Base-by-base conservation (phyloP, 306 rosid genomes). In the Aeschynomene evenia region DNA sequence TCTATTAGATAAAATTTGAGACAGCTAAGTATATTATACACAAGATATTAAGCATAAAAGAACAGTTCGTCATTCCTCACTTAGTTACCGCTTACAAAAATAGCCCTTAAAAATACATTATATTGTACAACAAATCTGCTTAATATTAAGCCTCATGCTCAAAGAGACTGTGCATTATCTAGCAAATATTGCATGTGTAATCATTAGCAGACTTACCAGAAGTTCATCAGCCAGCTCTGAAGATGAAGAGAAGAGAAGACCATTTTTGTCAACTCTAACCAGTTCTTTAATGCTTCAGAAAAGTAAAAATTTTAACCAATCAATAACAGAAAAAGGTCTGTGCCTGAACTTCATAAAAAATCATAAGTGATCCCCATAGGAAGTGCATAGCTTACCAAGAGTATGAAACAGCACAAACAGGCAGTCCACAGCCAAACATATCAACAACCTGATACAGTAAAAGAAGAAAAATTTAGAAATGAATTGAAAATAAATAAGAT, bases 391-490 rank as follows among this genome's bases (percentile, higher is more conserved):
- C 75, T 60, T 78, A 94, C 98, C 98, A 94, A 52, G 97, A 94
- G 83, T 94, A 94, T 4, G 98, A 90, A 80, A 91, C 97, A 5
- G 98, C 98, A 75, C 97, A 94, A 76, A 91, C 98, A 22, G 97
- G 98, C 68, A 94, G 83, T 57, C 98, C 97, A 82, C 98, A 94
- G 61, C 98, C 98, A 48, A 94, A 94, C 98, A 94, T 94, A 82
- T 94, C 98, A 71, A 94, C 98, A 55, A 94, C 88, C 98, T 94
- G 65, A 66, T 54, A 56, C 31, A 49, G 40, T 31, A 66, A 76
- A 66, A 48, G 57, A 43, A 20, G 19, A 72, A 56, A 51, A 42
- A 20, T 13, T 28, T 40, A 77, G 26, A 74, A 64, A 68, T 16
- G 49, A 61, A 39, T 7, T 5, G 22, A 20, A 66, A 72, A 40